Conservation (phyloP, 163 green algal species). For the Scenedesmus sp. region DNA sequence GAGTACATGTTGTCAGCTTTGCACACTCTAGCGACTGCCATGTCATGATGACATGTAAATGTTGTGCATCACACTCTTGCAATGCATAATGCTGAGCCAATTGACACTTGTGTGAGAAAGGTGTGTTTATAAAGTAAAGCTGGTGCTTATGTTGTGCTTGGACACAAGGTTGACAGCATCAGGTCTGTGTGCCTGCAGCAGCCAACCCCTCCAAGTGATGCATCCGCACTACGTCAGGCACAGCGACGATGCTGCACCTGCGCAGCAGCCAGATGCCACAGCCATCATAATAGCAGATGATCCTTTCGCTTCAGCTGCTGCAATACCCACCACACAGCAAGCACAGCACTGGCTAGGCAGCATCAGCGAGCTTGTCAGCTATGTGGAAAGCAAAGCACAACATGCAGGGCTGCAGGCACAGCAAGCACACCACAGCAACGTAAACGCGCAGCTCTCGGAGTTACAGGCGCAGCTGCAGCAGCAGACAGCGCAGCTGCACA, state of each 20-base stretch:
- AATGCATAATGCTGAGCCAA: too few species aligned
- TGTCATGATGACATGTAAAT: too few species aligned
- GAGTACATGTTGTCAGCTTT: too few species aligned
- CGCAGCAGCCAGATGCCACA: background rate
- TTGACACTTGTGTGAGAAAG: too few species aligned
- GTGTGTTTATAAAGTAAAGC: too few species aligned
- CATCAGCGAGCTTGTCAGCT: background rate
- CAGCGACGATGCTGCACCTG: background rate
- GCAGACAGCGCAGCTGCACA: background rate
- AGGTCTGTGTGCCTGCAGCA: background rate
- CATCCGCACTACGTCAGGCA: background rate
- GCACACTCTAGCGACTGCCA: too few species aligned
- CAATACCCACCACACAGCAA: background rate
- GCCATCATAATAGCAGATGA: background rate
- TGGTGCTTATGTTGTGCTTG: too few species aligned
- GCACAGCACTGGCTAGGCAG: slow-evolving; percentile 21
- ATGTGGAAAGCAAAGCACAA: slow-evolving; percentile 10
- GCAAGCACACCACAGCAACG: background rate
- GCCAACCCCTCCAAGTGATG: background rate
- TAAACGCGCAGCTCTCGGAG: background rate
- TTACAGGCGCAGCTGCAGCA: slow-evolving; percentile 5
- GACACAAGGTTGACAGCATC: too few species aligned
- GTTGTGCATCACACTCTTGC: too few species aligned
- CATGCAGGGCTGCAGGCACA: slow-evolving; percentile 1
- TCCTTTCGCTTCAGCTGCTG: background rate